Conservation (phyloP, 2,329 filamentous ascomycete species). For the Alternaria sp. region DNA sequence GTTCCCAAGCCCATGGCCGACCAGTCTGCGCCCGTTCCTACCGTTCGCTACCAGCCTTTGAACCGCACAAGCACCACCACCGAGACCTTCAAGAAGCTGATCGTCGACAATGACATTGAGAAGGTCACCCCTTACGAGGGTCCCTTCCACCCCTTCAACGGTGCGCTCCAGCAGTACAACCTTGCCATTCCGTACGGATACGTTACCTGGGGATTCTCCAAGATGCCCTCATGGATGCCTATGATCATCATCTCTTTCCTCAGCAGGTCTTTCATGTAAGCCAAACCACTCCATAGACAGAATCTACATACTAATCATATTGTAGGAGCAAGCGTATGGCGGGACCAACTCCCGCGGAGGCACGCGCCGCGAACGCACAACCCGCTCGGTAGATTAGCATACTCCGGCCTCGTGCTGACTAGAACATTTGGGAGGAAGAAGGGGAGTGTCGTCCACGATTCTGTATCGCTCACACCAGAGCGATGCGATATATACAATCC, state of each 20-base stretch:
- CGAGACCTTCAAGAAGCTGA: slow-evolving; percentile 68
- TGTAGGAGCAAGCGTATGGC: slow-evolving; percentile 23
- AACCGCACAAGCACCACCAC: slow-evolving; percentile 74
- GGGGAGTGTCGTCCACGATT: neutral
- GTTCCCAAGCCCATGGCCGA: slow-evolving; percentile 67
- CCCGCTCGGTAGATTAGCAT: slow-evolving; percentile 11
- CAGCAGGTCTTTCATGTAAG: slow-evolving; percentile 80
- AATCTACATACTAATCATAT: neutral
- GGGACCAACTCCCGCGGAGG: slow-evolving; percentile 12
- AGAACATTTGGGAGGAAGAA: neutral
- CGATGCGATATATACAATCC: slow-evolving; percentile 17
- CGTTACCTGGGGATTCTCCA: slow-evolving; percentile 67
- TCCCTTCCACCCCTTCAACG: slow-evolving; percentile 79
- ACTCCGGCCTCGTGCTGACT: neutral
- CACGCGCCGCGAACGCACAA: slow-evolving; percentile 9
- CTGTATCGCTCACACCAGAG: slow-evolving; percentile 2
- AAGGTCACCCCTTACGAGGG: slow-evolving; percentile 65
- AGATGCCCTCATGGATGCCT: slow-evolving; percentile 74
- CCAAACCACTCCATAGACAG: slow-evolving; percentile 1
- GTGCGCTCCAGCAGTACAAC: slow-evolving; percentile 68
- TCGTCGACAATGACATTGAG: slow-evolving; percentile 66
- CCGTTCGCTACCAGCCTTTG: slow-evolving; percentile 70
- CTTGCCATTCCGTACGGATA: slow-evolving; percentile 72
- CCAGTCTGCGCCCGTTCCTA: slow-evolving; percentile 69
- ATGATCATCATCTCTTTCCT: slow-evolving; percentile 79